Conservation (phyloP, 306 rosid species). For the Urtica urens region DNA sequence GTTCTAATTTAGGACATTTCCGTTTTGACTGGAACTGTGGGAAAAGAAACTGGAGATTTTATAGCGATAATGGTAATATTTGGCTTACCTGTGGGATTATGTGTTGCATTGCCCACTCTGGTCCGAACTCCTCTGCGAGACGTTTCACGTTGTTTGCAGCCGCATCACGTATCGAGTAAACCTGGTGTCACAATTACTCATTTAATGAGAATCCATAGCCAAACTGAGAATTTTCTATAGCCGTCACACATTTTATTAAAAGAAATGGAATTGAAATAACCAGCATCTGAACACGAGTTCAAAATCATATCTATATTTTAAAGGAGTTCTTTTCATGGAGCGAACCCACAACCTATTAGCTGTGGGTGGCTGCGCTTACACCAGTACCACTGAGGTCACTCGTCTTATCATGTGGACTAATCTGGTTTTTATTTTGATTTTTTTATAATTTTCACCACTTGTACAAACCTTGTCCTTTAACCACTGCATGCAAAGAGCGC, state of each 20-base stretch:
- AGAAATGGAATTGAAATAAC: no score
- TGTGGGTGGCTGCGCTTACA: no score
- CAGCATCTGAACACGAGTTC: no score
- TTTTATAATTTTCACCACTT: not conserved
- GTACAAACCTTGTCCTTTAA: slow-evolving; percentile 83
- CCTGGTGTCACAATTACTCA: slow-evolving; percentile 40
- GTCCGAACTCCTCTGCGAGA: slow-evolving; percentile 97
- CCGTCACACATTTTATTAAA: no score
- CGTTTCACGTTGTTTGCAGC: slow-evolving; percentile 98
- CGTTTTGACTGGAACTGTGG: not conserved
- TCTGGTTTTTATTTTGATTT: no score
- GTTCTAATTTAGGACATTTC: not conserved
- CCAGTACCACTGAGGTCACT: no score
- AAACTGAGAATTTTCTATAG: no score
- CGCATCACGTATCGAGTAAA: slow-evolving; percentile 96
- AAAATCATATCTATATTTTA: no score
- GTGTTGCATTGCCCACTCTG: slow-evolving; percentile 99
- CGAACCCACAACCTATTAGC: no score
- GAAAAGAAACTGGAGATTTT: not conserved
- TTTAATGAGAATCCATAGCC: no score
- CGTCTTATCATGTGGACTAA: no score
- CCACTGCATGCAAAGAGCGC: slow-evolving; percentile 99
- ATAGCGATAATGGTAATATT: not conserved
- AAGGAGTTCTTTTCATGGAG: no score
- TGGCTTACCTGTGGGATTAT: slow-evolving; percentile 80